Evolutionary conservation across 2,329 filamentous ascomycete genomes (phyloP).

Genomic region (Colletotrichum sublineola): DNA sequence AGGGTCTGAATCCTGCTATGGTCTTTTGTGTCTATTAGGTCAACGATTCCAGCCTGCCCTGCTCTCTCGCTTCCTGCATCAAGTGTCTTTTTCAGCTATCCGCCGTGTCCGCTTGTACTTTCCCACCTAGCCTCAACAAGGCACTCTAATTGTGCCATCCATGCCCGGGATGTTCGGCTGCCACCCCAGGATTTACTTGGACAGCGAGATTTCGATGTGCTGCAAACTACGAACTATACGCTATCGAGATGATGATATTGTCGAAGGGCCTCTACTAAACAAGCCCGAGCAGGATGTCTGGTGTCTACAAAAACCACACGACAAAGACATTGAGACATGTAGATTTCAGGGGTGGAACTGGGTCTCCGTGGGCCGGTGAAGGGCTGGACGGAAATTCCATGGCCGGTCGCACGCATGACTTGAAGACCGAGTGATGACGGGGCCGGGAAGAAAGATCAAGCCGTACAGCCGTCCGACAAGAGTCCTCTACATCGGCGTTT

Average conservation of each 20-base stretch:
- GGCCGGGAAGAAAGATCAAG: not conserved
- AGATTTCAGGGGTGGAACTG: not conserved
- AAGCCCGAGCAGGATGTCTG: not conserved
- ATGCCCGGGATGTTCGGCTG: not conserved
- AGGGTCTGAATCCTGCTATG: not conserved
- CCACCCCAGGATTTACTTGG: not conserved
- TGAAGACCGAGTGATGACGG: not conserved
- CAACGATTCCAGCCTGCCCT: not conserved
- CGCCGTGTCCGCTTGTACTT: not conserved
- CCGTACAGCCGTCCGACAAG: not conserved
- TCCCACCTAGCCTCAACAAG: not conserved
- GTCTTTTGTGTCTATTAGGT: not conserved
- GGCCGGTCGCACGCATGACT: not conserved
- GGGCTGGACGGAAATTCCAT: not conserved
- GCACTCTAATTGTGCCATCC: not conserved
- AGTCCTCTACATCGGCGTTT: not conserved
- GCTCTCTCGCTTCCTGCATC: not conserved
- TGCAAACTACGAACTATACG: not conserved
- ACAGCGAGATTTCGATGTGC: not conserved
- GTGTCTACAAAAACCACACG: not conserved
- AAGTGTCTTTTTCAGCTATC: not conserved
- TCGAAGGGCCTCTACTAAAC: not conserved
- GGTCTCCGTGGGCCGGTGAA: no score
- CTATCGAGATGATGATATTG: not conserved
- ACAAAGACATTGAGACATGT: not conserved